Percentiles rank a stretch among this genome's conserved stretches.
Evolutionary conservation across 1,139 yeast genomes (phyloP).

Genomic region (Suhomyces coccinellae): DNA sequence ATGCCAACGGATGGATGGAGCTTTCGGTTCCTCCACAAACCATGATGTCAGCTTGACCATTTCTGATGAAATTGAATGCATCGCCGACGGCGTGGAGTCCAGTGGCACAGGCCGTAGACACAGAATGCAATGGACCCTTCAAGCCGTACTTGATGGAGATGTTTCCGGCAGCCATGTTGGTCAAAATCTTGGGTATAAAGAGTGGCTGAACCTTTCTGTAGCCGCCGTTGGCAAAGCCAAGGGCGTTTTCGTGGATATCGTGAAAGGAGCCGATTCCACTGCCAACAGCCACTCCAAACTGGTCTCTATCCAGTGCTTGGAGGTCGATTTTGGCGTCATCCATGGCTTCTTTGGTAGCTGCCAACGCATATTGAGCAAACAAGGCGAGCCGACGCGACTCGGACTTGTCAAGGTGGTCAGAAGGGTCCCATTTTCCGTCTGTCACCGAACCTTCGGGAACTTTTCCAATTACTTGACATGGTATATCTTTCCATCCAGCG

Average conservation of each 20-base stretch:
- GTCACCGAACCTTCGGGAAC: constrained; percentile 57
- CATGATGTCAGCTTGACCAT: constrained; percentile 83
- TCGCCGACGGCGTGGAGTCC: constrained; percentile 95
- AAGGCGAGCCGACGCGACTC: constrained; percentile 65
- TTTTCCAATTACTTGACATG: constrained; percentile 74
- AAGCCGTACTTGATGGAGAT: constrained; percentile 75
- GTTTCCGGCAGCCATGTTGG: constrained; percentile 95
- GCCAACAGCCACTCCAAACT: constrained; percentile 78
- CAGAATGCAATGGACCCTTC: constrained; percentile 85
- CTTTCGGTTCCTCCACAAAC: constrained; percentile 94
- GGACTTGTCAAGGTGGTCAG: constrained; percentile 42
- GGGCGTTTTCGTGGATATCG: constrained; percentile 65
- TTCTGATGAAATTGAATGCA: constrained; percentile 75
- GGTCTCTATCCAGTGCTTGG: constrained; percentile 1
- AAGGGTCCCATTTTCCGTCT: constrained; percentile 54
- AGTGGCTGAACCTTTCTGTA: constrained; percentile 79
- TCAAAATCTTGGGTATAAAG: constrained; percentile 77
- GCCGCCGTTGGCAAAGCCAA: constrained; percentile 51
- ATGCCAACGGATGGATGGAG: constrained; percentile 78
- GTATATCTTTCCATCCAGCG: constrained; percentile 54
- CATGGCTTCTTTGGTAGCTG: constrained; percentile 77
- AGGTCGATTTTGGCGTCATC: constrained; percentile 50
- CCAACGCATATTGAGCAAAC: constrained; percentile 78
- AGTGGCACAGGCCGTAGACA: constrained; percentile 95
- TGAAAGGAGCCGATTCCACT: constrained; percentile 91